Percentiles rank a stretch among this genome's conserved stretches.
phyloP scores from a whole-genome alignment of 305 asterid species.

The Solanum hybrid region DNA sequence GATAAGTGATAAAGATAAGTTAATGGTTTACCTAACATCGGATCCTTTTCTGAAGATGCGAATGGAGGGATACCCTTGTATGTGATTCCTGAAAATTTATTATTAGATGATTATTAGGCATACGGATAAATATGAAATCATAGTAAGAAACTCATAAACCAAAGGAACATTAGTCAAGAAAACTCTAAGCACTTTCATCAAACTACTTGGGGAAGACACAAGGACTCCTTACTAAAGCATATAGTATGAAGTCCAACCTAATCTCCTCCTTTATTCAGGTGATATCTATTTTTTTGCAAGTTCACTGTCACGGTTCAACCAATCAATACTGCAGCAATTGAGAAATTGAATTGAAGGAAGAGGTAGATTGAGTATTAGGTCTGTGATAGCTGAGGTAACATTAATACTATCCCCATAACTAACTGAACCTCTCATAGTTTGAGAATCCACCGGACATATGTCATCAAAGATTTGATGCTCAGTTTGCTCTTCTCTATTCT shows the following conservation, averaged over 20 bases:
- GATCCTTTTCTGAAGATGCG: constrained; percentile 91
- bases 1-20: neutral
- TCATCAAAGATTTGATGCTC: neutral
- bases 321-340: neutral
- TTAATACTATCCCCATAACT: neutral
- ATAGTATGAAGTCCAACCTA: neutral
- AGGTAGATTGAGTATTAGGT: neutral
- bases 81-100: constrained; percentile 70
- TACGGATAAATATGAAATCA: constrained; percentile 8
- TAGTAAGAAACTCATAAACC: constrained; percentile 1
- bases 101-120: constrained; percentile 13
- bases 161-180: neutral
- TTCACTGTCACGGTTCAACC: neutral
- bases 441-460: neutral
- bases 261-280: neutral
- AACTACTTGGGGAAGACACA: neutral
- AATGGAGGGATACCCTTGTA: constrained; percentile 94
- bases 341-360: neutral
- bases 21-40: constrained; percentile 51
- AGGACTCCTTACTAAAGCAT: neutral
- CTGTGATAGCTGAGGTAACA: neutral
- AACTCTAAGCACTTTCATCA: neutral
- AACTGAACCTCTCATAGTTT: neutral
- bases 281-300: neutral
- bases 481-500: neutral